A percentile compares a stretch with the other conserved stretches of the same genome.
Conservation (phyloP, 164 flowering plant species). For the Piper betle region DNA sequence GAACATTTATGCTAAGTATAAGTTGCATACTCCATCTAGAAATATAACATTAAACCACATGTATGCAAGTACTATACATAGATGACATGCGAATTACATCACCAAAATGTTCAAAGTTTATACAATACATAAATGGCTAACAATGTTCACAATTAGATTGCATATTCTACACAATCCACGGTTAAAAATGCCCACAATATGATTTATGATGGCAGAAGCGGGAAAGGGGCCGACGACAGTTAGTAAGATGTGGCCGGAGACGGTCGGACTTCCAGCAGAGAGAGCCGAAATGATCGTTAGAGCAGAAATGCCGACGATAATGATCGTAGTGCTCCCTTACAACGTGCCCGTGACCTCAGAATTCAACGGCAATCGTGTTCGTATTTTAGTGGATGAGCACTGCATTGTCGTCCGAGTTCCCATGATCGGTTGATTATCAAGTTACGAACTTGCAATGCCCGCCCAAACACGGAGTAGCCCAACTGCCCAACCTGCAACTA, state of each 20-base stretch:
- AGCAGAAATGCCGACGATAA: neutral
- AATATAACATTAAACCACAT: too few relatives aligned
- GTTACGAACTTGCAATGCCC: too few relatives aligned
- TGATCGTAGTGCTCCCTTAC: neutral
- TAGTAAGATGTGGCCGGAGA: conserved; percentile 1
- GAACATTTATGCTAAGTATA: too few relatives aligned
- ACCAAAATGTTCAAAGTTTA: too few relatives aligned
- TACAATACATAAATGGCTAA: too few relatives aligned
- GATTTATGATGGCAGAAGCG: neutral
- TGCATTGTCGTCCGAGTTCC: neutral
- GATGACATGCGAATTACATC: neutral
- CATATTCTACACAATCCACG: too few relatives aligned
- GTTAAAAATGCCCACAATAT: neutral
- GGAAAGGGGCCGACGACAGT: neutral
- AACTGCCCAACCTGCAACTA: too few relatives aligned
- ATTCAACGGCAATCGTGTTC: neutral
- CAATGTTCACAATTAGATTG: too few relatives aligned
- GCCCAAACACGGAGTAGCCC: too few relatives aligned
- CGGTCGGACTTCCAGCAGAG: neutral
- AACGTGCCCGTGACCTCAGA: neutral
- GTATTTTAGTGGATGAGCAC: neutral
- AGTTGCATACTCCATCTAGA: too few relatives aligned
- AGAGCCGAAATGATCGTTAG: neutral
- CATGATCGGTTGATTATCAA: conserved; percentile 1
- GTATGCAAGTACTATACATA: neutral